These are phyloP conservation scores for Leccinum subgranulosum DNA, from an alignment of 768 basidiomycete species.

Conservation along the genomic window DNA sequence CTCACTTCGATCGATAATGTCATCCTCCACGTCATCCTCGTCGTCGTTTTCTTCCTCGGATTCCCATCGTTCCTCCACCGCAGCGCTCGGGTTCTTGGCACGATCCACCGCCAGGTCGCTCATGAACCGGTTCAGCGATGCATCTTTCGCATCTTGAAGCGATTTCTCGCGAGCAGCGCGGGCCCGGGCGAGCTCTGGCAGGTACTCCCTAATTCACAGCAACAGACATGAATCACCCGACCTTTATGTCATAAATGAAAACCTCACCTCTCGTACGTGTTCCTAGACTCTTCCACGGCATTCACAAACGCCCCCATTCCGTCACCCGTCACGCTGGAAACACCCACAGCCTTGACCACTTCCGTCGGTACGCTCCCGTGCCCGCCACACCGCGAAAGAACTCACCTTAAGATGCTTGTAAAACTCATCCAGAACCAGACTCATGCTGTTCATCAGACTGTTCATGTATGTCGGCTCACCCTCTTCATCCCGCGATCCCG, in stretches of 20 bases:
- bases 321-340: constrained; percentile 93
- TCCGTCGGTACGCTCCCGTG: not conserved
- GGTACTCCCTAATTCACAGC: constrained; percentile 65
- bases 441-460: constrained; percentile 99
- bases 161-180: constrained; percentile 60
- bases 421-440: constrained; percentile 95
- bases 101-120: constrained; percentile 76
- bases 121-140: constrained; percentile 76
- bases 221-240: constrained; percentile 1
- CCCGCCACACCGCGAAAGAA: not conserved
- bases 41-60: constrained; percentile 51
- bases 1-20: constrained; percentile 74
- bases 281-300: constrained; percentile 82
- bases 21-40: constrained; percentile 48
- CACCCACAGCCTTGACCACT: constrained; percentile 81
- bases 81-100: constrained; percentile 55
- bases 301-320: constrained; percentile 91
- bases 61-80: constrained; percentile 61
- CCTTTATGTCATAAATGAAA: constrained; percentile 1
- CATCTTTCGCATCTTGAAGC: constrained; percentile 64
- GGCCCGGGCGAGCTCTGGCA: constrained; percentile 82
- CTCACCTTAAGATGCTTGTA: constrained; percentile 91
- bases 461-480: constrained; percentile 98
- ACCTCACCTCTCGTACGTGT: constrained; percentile 84
- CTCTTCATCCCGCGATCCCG: constrained; percentile 65